These are phyloP conservation scores for Phytophthora lateralis DNA, from an alignment of 352 stramenopile species.

Conservation along the genomic window DNA sequence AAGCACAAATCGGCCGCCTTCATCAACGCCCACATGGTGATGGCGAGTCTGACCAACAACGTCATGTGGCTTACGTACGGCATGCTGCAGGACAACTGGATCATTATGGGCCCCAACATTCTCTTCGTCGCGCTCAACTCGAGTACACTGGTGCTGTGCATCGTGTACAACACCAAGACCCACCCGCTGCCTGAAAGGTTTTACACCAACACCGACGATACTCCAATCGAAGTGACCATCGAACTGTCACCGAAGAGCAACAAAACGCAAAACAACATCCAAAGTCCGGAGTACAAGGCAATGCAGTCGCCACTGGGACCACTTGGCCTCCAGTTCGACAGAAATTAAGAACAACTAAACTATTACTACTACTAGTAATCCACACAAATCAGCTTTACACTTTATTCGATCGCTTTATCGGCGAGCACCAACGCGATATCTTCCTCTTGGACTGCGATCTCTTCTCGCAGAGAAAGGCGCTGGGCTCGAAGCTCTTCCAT, in stretches of 20 bases:
- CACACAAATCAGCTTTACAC: slow-evolving; percentile 1
- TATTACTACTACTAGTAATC: not conserved
- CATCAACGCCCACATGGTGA: slow-evolving; percentile 56
- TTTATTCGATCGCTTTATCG: slow-evolving; percentile 22
- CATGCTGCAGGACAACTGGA: slow-evolving; percentile 29
- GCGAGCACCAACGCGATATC: slow-evolving; percentile 59
- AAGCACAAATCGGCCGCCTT: slow-evolving; percentile 41
- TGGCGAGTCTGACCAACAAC: slow-evolving; percentile 45
- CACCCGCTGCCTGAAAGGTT: slow-evolving; percentile 22
- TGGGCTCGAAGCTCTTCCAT: slow-evolving; percentile 58
- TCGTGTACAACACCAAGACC: slow-evolving; percentile 32
- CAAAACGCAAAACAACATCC: slow-evolving; percentile 5
- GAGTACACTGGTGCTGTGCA: slow-evolving; percentile 31
- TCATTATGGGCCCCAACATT: slow-evolving; percentile 38
- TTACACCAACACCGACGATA: slow-evolving; percentile 11
- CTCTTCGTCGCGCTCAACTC: slow-evolving; percentile 33
- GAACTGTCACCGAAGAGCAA: slow-evolving; percentile 21
- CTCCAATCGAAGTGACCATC: slow-evolving; percentile 19
- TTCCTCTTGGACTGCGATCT: slow-evolving; percentile 62
- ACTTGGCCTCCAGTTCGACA: slow-evolving; percentile 17
- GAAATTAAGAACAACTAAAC: slow-evolving; percentile 11
- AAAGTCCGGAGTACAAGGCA: slow-evolving; percentile 20
- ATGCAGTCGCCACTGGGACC: slow-evolving; percentile 27
- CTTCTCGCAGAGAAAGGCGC: slow-evolving; percentile 56
- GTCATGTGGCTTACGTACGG: slow-evolving; percentile 57